A percentile compares a stretch with the other conserved stretches of the same genome.
phyloP scores from a whole-genome alignment of 768 basidiomycete genomes.

The Leccinum aurantiacum region DNA sequence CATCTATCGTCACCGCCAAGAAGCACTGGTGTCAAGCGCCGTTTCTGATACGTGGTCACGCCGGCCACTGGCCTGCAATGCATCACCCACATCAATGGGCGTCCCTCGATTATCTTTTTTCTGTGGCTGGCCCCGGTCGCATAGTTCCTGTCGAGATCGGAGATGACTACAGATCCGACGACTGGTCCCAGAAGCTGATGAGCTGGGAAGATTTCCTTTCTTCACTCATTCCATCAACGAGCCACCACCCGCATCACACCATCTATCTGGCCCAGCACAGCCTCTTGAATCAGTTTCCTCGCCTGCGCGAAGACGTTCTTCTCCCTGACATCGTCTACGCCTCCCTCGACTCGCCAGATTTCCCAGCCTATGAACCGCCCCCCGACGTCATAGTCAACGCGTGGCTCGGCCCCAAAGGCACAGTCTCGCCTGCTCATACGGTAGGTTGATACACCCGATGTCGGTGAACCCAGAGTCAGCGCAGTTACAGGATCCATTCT shows the following conservation, averaged over 20 bases:
- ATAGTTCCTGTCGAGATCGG: constrained; percentile 92
- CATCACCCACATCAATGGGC: constrained; percentile 62
- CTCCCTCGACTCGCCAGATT: constrained; percentile 43
- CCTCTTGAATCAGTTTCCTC: constrained; percentile 82
- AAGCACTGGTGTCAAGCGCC: constrained; percentile 46
- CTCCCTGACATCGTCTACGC: constrained; percentile 91
- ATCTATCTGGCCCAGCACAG: constrained; percentile 92
- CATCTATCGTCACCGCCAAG: constrained; percentile 60
- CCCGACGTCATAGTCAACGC: constrained; percentile 66
- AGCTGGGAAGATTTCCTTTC: constrained; percentile 74
- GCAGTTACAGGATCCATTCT: constrained; percentile 78
- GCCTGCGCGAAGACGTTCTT: constrained; percentile 67
- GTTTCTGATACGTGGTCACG: constrained; percentile 71
- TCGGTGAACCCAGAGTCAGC: constrained; percentile 1
- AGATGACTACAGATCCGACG: constrained; percentile 70
- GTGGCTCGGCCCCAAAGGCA: constrained; percentile 81
- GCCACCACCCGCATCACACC: constrained; percentile 28
- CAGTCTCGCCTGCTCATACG: constrained; percentile 88
- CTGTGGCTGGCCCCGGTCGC: constrained; percentile 74
- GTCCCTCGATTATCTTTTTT: constrained; percentile 65
- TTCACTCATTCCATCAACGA: constrained; percentile 35
- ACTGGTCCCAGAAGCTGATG: constrained; percentile 83
- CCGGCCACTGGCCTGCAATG: constrained; percentile 77
- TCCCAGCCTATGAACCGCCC: constrained; percentile 62
- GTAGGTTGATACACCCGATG: constrained; percentile 42